phyloP scores from a whole-genome alignment of 192 early-diverging fungal genomes.

The Irineochytrium annulatum region DNA sequence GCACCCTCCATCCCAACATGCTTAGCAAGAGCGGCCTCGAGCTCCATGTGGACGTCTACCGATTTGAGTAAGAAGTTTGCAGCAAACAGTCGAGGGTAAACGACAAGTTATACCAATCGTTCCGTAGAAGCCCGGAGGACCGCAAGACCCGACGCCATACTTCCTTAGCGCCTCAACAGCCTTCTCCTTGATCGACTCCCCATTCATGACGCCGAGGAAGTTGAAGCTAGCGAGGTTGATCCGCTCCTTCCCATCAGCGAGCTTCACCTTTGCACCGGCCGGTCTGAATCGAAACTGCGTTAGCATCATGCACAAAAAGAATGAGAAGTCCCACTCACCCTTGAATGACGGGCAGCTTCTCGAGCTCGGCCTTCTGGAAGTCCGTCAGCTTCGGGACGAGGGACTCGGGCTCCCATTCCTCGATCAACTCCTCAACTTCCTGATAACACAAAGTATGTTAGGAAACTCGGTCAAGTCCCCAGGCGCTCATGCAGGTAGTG shows the following conservation, averaged over 20 bases:
- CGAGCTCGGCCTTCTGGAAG: conserved; percentile 60
- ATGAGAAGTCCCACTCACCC: conserved; percentile 33
- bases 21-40: conserved; percentile 79
- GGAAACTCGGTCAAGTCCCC: neutral
- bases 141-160: conserved; percentile 95
- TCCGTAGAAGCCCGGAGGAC: conserved; percentile 93
- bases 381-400: conserved; percentile 75
- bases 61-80: too few relatives aligned
- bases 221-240: conserved; percentile 85
- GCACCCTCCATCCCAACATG: conserved; percentile 81
- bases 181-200: conserved; percentile 72
- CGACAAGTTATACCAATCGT: conserved; percentile 45
- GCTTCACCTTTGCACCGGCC: conserved; percentile 58
- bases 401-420: conserved; percentile 95
- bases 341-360: conserved; percentile 69
- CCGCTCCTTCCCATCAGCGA: conserved; percentile 58
- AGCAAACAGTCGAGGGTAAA: conserved; percentile 10
- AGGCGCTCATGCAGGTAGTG: too few relatives aligned
- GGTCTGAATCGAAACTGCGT: conserved; percentile 19
- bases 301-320: neutral
- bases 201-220: conserved; percentile 77
- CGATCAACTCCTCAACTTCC: conserved; percentile 92
- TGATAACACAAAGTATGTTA: conserved; percentile 21
- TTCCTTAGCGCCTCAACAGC: conserved; percentile 80
- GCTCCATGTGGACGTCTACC: conserved; percentile 88